These are phyloP conservation scores for Knufia petricola DNA, from an alignment of 2,329 filamentous ascomycete genomes.

Conservation along the genomic window DNA sequence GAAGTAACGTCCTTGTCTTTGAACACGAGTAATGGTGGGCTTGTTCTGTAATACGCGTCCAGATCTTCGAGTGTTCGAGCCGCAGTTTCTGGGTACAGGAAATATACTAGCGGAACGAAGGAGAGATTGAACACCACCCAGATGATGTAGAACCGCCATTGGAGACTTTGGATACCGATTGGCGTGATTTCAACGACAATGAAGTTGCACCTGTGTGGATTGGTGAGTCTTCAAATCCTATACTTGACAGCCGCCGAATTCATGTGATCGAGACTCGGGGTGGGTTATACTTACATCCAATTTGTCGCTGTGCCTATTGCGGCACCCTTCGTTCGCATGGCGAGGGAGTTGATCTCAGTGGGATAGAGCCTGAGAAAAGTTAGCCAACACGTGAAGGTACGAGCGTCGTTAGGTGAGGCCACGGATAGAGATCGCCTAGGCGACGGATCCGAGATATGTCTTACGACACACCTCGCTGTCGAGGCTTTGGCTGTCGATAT, in stretches of 20 bases:
- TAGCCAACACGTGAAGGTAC: too few species aligned
- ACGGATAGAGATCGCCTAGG: too few species aligned
- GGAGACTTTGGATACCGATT: constrained; percentile 33
- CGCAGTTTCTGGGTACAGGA: constrained; percentile 30
- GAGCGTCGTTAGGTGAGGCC: too few species aligned
- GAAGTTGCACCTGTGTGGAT: too few species aligned
- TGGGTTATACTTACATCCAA: constrained; percentile 36
- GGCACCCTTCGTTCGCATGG: constrained; percentile 41
- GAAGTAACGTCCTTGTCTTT: constrained; percentile 40
- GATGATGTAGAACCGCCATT: constrained; percentile 38
- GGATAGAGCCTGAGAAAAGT: too few species aligned
- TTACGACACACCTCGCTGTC: too few species aligned
- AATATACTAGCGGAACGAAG: constrained; percentile 41
- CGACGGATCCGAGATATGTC: too few species aligned
- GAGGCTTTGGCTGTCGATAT: too few species aligned
- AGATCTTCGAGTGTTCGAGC: constrained; percentile 28
- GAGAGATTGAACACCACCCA: constrained; percentile 37
- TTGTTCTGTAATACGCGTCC: constrained; percentile 30
- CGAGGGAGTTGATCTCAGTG: constrained; percentile 41
- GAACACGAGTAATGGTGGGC: constrained; percentile 37
- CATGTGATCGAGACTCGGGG: too few species aligned
- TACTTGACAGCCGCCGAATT: too few species aligned
- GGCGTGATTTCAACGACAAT: constrained; percentile 36
- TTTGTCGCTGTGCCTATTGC: constrained; percentile 43
- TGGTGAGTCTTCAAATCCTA: too few species aligned